These are phyloP conservation scores for Breynia disticha DNA, from an alignment of 441 rosid genomes.

Conservation along the genomic window DNA sequence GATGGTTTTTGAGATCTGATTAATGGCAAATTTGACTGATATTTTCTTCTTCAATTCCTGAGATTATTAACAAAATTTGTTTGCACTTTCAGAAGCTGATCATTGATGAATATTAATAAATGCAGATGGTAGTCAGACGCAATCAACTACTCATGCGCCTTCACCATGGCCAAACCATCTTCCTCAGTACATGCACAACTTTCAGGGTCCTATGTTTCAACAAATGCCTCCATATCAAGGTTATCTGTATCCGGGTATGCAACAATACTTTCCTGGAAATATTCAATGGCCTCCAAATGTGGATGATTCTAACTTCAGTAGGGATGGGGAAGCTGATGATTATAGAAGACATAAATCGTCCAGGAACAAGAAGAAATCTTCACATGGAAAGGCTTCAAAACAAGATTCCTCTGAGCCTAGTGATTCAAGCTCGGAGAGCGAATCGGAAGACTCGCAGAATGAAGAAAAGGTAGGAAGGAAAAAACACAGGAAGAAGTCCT, in stretches of 20 bases:
- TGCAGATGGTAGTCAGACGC: conserved; percentile 44
- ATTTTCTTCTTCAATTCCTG: not conserved
- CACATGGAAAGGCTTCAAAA: conserved; percentile 30
- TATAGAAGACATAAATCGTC: conserved; percentile 34
- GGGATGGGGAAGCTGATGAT: conserved; percentile 39
- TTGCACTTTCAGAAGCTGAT: not conserved
- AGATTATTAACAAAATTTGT: not conserved
- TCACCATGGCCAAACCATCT: conserved; percentile 67
- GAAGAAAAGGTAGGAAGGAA: conserved; percentile 29
- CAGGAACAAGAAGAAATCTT: conserved; percentile 49
- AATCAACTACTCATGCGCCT: conserved; percentile 35
- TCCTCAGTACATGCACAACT: conserved; percentile 74
- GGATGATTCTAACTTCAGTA: conserved; percentile 33
- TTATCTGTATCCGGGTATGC: conserved; percentile 70
- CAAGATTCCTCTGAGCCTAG: conserved; percentile 44
- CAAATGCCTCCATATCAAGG: conserved; percentile 59
- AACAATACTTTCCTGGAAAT: conserved; percentile 65
- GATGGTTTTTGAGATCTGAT: no score
- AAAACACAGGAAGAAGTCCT: conserved; percentile 59
- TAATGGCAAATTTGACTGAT: no score
- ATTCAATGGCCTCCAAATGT: conserved; percentile 69
- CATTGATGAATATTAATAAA: not conserved
- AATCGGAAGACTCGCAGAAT: conserved; percentile 23
- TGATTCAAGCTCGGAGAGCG: conserved; percentile 42
- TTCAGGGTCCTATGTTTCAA: conserved; percentile 55